A percentile compares a stretch with the other conserved stretches of the same genome.
These are phyloP conservation scores for Starmerella sp. DNA, from an alignment of 805 yeast species.

Conservation along the genomic window DNA sequence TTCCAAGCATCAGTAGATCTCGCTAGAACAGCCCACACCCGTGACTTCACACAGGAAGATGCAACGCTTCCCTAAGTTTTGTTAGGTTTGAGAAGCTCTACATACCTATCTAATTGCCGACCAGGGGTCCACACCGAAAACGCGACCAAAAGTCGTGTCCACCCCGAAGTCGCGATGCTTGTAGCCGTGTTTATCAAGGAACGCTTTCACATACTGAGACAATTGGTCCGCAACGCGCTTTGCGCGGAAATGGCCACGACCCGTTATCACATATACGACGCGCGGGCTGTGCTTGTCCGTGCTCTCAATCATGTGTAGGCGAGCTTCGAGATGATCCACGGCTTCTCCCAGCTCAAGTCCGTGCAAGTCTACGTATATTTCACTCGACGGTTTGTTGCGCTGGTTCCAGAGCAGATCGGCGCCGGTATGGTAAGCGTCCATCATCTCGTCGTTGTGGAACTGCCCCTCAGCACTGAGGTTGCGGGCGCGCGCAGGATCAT, in stretches of 20 bases:
- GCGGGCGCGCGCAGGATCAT: constrained; percentile 27
- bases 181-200: constrained; percentile 32
- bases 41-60: too few relatives aligned
- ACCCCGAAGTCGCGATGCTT: constrained; percentile 32
- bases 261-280: constrained; percentile 27
- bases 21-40: too few relatives aligned
- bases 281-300: constrained; percentile 23
- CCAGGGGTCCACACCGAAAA: constrained; percentile 35
- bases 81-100: not conserved
- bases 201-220: constrained; percentile 26
- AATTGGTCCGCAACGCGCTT: constrained; percentile 25
- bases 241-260: constrained; percentile 26
- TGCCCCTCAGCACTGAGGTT: constrained; percentile 28
- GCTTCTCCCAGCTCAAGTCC: constrained; percentile 30
- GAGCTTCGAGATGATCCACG: constrained; percentile 25
- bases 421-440: constrained; percentile 22
- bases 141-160: constrained; percentile 28
- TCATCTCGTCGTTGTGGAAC: constrained; percentile 25
- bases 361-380: constrained; percentile 28
- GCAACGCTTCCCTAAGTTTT: too few relatives aligned
- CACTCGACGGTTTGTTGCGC: constrained; percentile 21
- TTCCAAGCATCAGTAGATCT: too few relatives aligned
- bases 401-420: constrained; percentile 24
- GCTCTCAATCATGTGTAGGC: constrained; percentile 20
- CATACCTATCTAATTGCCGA: not conserved